Base-by-base conservation (phyloP, 2,329 filamentous ascomycete species). In the Cordyceps cicadae region DNA sequence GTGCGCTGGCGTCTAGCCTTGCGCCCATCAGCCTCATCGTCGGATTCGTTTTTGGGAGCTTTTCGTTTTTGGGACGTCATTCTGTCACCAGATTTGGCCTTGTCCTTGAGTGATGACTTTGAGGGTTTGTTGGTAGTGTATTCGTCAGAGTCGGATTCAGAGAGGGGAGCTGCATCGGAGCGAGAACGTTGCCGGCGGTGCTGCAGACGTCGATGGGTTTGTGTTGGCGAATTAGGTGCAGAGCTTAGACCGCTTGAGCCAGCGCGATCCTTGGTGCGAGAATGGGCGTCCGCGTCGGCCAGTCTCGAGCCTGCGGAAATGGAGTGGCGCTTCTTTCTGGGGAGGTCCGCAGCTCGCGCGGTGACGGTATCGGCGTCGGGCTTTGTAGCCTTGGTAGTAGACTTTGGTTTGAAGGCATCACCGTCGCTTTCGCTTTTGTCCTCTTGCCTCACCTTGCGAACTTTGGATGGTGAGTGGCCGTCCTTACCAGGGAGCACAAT, bases 401-500 rank as follows among this genome's bases (percentile, higher is more conserved):
- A 67, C 60, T 55, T 59, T n/a, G 55, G n/a, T 39, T 68, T 73
- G 32, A 71, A 68, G 17, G 67, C 70, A 11, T 74, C 75, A 57
- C 73, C 77, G 63, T 85, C 83, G 60, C 79, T 78, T 61, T 85
- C 84, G 66, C 80, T 83, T 67, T 77, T 81, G 68, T 86, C 83
- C 69, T 87, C 86, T 65, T 87, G 83, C 70, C 86, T 87, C 52
- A 83, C 76, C 72, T 87, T 87, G 62, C 83, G 80, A 62, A 77
- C 77, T 71, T 87, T 87, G 62, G 83, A 82, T 0, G 84, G 84
- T 26, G 84, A 87, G 67, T 84, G 76, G 45, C 83, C 83, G 69
- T 87, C 82, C 68, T 87, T 87, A 32, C 83, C 84, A 12, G 84
- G 80, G 39, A 88, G 72, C 41, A 89, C 86, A 63, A 89, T 87